Conservation (phyloP, 176 grass and related monocot genomes). For the Lolium multiflorum region DNA sequence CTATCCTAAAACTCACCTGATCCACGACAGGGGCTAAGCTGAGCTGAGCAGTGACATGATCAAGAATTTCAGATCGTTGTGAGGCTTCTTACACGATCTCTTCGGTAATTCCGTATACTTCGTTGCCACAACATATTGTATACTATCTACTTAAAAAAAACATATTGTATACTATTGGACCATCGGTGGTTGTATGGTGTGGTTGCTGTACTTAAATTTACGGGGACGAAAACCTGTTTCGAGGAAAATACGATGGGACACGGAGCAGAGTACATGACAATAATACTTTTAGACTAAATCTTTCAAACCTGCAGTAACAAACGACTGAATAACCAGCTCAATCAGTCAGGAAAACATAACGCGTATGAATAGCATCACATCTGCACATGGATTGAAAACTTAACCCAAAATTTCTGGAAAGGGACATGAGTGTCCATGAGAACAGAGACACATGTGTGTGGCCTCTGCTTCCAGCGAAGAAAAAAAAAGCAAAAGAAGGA, state of each 20-base stretch:
- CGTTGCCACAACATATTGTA: too few relatives aligned
- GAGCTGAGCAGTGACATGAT: constrained; percentile 30
- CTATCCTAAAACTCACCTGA: neutral
- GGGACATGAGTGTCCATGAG: neutral
- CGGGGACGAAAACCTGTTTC: too few relatives aligned
- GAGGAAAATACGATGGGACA: too few relatives aligned
- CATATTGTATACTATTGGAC: too few relatives aligned
- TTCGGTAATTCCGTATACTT: neutral
- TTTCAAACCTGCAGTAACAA: neutral
- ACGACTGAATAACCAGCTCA: neutral
- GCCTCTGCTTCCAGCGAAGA: neutral
- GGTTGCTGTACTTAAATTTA: too few relatives aligned
- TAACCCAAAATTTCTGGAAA: neutral
- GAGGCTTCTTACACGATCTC: neutral
- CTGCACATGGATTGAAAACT: neutral
- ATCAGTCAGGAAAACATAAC: neutral
- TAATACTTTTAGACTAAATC: neutral
- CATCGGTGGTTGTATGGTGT: too few relatives aligned
- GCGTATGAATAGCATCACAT: neutral
- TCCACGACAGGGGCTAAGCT: neutral
- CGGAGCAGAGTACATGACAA: neutral
- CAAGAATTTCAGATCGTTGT: neutral
- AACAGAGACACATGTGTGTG: constrained; percentile 18
- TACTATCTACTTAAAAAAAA: too few relatives aligned
- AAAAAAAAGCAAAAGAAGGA: too few relatives aligned